Conservation (phyloP, 306 rosid genomes). For the Rosa lucieae region DNA sequence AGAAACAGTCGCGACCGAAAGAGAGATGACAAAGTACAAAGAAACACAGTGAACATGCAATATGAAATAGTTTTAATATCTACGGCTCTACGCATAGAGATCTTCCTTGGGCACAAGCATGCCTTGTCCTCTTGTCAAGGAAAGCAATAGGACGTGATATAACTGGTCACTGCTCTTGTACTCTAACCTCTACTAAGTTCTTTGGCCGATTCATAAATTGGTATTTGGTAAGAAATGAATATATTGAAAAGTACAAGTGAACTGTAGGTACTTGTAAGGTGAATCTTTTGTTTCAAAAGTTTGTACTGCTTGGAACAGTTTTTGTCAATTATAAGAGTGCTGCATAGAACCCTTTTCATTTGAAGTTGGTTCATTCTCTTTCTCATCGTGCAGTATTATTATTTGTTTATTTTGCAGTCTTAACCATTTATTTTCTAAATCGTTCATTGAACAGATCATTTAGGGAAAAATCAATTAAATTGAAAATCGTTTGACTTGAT, state of each 20-base stretch:
- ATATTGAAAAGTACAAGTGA: neutral
- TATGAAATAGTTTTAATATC: neutral
- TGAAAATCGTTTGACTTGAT: neutral
- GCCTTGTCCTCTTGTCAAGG: conserved; percentile 1
- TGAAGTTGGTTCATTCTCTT: neutral
- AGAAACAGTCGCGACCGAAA: neutral
- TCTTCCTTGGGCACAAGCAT: neutral
- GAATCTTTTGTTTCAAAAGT: neutral
- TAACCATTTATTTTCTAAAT: neutral
- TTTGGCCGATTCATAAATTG: neutral
- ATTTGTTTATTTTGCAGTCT: neutral
- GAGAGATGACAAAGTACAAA: neutral
- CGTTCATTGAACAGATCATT: neutral
- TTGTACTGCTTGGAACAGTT: neutral
- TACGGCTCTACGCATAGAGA: neutral
- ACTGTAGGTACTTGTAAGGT: neutral
- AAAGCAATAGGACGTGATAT: neutral
- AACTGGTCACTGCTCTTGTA: neutral
- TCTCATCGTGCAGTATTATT: neutral
- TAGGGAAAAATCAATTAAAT: neutral
- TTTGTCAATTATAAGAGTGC: neutral
- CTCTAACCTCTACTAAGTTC: neutral
- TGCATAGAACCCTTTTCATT: neutral
- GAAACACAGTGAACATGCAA: neutral
- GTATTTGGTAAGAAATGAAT: neutral